Evolutionary conservation across 495 filamentous ascomycete genomes (phyloP).

Genomic region (Neurospora sp.): DNA sequence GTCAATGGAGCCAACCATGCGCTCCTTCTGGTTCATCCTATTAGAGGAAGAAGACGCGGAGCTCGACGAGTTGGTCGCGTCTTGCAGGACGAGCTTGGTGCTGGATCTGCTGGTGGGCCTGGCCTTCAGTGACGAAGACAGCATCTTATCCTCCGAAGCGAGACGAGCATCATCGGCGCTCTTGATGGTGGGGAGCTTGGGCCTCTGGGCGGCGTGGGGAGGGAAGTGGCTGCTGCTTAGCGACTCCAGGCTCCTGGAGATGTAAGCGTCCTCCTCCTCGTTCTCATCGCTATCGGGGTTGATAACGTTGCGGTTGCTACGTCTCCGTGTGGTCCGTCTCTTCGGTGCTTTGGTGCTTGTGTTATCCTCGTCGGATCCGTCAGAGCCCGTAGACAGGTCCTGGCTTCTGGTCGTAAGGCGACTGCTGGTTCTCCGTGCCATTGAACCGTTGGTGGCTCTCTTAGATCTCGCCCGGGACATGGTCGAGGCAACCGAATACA

Average conservation of each 20-base stretch:
- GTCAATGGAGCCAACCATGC: slow-evolving; percentile 3
- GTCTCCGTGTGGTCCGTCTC: slow-evolving; percentile 11
- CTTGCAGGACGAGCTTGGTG: neutral
- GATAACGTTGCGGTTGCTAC: slow-evolving; percentile 8
- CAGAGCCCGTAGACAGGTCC: slow-evolving; percentile 28
- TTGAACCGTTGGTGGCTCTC: slow-evolving; percentile 14
- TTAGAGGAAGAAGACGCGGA: neutral
- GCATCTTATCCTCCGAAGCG: slow-evolving; percentile 2
- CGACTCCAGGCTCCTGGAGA: slow-evolving; percentile 11
- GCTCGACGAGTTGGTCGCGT: neutral
- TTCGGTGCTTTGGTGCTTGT: neutral
- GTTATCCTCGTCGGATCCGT: slow-evolving; percentile 18
- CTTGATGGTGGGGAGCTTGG: slow-evolving; percentile 25
- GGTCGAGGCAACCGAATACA: slow-evolving; percentile 9
- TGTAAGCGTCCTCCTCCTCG: slow-evolving; percentile 16
- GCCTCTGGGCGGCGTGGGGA: slow-evolving; percentile 19
- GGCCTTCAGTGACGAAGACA: neutral
- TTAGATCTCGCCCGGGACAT: slow-evolving; percentile 15
- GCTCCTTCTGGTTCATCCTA: neutral
- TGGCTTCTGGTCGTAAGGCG: slow-evolving; percentile 20
- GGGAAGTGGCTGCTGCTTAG: slow-evolving; percentile 6
- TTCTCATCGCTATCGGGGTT: slow-evolving; percentile 18
- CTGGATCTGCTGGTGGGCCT: neutral
- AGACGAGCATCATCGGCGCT: slow-evolving; percentile 11
- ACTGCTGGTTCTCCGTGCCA: slow-evolving; percentile 19